Percentiles rank a stretch among this genome's conserved stretches.
phyloP scores from a whole-genome alignment of 768 basidiomycete genomes.

The Calocera cornea region DNA sequence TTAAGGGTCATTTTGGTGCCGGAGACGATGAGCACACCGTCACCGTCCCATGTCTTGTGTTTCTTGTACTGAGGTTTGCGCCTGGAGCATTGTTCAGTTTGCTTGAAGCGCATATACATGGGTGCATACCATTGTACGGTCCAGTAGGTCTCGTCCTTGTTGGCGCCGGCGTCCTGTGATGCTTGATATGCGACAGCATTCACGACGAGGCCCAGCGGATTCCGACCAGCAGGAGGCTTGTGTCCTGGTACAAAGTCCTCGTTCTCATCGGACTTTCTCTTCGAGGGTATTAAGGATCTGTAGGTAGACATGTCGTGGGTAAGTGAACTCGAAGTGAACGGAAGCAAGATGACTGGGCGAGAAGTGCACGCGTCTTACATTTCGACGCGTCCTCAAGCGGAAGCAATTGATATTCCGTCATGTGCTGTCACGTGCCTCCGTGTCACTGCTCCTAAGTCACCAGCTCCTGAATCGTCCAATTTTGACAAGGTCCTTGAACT shows the following conservation, averaged over 20 bases:
- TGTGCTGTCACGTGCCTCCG: neutral
- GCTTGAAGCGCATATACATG: neutral
- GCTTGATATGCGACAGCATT: neutral
- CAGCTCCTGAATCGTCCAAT: too few species aligned
- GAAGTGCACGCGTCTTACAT: neutral
- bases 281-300: neutral
- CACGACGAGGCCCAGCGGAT: neutral
- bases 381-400: neutral
- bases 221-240: neutral
- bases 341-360: neutral
- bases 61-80: conserved; percentile 20
- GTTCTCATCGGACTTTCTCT: neutral
- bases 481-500: too few species aligned
- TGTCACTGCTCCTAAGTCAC: too few species aligned
- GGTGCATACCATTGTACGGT: neutral
- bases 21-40: conserved; percentile 17
- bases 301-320: neutral
- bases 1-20: conserved; percentile 15
- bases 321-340: neutral
- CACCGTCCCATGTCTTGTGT: conserved; percentile 26
- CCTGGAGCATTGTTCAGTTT: neutral
- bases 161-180: neutral
- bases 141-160: conserved; percentile 1
- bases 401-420: neutral
- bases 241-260: neutral